Evolutionary conservation across 306 rosid genomes (phyloP), one percentile per base, ranked within the genome.

Genomic region (Quercus engelmannii): DNA sequence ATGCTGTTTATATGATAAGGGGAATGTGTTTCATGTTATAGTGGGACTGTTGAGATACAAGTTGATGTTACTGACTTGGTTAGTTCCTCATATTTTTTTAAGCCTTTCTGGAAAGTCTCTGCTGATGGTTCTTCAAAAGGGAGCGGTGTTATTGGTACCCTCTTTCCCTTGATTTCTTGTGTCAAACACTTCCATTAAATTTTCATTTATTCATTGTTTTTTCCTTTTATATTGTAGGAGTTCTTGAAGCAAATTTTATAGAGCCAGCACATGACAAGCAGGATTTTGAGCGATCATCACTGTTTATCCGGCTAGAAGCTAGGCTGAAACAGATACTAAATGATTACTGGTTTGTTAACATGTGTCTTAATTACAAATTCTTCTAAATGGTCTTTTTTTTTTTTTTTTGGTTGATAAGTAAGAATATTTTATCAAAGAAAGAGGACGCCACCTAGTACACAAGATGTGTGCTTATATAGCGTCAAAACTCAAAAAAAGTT

Each of bases 251-350:
- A 82, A 92, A 95, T 82, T 95, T 95, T 83, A 85, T 95, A 73
- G 97, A 95, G 83, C 99, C 99, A 56, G 96, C 97, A 17, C 98
- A 95, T 82, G 99, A 92, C 89, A 95, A 95, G 88, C 99, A 95
- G 85, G 99, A 93, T 76, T 95, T 95, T 84, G 99, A 95, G 91
- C 84, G 94, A 84, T 95, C 99, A 14, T 84, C 90, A 61, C 77
- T 85, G 55, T 95, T 79, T 85, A 72, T 86, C 69, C 89, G 99
- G 83, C 84, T 95, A 76, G 98, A 95, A 81, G 38, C 85, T 41
- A 95, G 80, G 89, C 90, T 92, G 85, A 95, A 91, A 76, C 94
- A 92, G 86, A 92, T 95, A 88, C 81, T 79, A 25, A 10, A 18
- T 52, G 99, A 92, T 0, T 95, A 91, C 84, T 95, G 99, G 99